Base-by-base conservation (phyloP, 2,329 filamentous ascomycete genomes). In the Diaporthe ilicicola region DNA sequence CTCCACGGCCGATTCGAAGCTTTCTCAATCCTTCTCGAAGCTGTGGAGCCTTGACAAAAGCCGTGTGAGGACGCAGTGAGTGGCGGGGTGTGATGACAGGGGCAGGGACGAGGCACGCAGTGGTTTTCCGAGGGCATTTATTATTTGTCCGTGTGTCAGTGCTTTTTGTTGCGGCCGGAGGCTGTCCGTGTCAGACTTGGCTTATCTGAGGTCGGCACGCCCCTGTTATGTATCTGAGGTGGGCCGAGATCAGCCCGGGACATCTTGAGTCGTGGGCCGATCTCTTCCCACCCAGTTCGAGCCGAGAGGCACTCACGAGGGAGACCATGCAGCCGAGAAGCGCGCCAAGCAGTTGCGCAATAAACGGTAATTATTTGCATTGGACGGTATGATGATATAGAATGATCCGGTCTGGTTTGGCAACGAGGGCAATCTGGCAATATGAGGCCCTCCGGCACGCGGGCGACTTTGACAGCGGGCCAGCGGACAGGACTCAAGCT, bases 191-290 rank as follows among this genome's bases (percentile, higher is more conserved):
- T 59, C 34, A 24, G n/a, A n/a, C n/a, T 13, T 13, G 39, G 56
- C 27, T 17, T 62, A 62, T 62, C 56, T 46, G 39, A 46, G 12
- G 39, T 62, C 56, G 39, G 56, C 24, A 62, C 56, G 56, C 17
- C 46, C 46, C n/a, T 62, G n/a, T n/a, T n/a, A n/a, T n/a, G n/a
- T n/a, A 48, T 48, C 42, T 62, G 59, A 42, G 59, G 59, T 48
- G 59, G 46, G 59, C 59, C 42, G 42, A 62, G n/a, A 62, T 48
- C 59, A 62, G 42, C 42, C 59, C 48, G 59, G 59, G 59, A n/a
- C 59, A 62, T 62, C 42, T 62, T 37, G 59, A 62, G 59, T 48
- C 42, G 56, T 62, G 56, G 56, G 56, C 56, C 56, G 56, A 62
- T 62, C 39, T 62, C 39, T 39, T 62, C 56, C 56, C 29, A 22